Percentiles rank a stretch among this genome's conserved stretches.
These are phyloP conservation scores for Prunus dulcis DNA, from an alignment of 306 rosid genomes.

Conservation along the genomic window DNA sequence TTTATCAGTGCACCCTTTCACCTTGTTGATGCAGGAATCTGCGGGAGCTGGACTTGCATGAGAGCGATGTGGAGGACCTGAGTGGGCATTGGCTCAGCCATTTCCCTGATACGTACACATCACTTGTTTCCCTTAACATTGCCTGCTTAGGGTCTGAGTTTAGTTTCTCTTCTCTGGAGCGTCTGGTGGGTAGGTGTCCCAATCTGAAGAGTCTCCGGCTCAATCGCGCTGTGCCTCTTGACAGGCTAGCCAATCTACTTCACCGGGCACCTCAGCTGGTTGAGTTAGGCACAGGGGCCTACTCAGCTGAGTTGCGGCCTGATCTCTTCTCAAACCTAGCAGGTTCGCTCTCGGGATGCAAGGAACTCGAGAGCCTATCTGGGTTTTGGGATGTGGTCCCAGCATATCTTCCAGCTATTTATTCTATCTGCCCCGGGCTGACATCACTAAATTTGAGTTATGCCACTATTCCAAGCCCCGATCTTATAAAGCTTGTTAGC, in stretches of 20 bases:
- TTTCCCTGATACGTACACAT: constrained; percentile 84
- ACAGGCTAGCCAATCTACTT: constrained; percentile 59
- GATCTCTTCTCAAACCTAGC: constrained; percentile 58
- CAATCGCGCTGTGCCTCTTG: constrained; percentile 80
- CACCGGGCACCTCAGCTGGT: constrained; percentile 66
- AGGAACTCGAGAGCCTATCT: constrained; percentile 61
- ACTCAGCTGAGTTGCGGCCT: constrained; percentile 60
- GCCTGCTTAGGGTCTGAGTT: constrained; percentile 78
- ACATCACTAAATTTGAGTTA: constrained; percentile 78
- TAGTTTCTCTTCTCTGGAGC: constrained; percentile 76
- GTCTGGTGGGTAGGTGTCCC: constrained; percentile 75
- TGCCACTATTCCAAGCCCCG: constrained; percentile 62
- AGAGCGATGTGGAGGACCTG: constrained; percentile 85
- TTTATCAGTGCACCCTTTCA: constrained; percentile 1
- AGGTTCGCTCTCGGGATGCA: constrained; percentile 53
- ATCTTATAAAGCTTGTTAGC: constrained; percentile 68
- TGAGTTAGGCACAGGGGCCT: constrained; percentile 83
- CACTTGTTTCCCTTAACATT: constrained; percentile 83
- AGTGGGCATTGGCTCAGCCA: constrained; percentile 94
- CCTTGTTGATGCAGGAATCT: constrained; percentile 61
- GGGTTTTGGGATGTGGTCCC: constrained; percentile 94
- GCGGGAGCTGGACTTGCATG: constrained; percentile 82
- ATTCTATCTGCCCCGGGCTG: constrained; percentile 62
- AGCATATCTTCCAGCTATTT: constrained; percentile 62
- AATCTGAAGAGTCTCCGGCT: constrained; percentile 79